Conservation (phyloP, 192 early-diverging fungal genomes). For the Umbelopsis isabellina region DNA sequence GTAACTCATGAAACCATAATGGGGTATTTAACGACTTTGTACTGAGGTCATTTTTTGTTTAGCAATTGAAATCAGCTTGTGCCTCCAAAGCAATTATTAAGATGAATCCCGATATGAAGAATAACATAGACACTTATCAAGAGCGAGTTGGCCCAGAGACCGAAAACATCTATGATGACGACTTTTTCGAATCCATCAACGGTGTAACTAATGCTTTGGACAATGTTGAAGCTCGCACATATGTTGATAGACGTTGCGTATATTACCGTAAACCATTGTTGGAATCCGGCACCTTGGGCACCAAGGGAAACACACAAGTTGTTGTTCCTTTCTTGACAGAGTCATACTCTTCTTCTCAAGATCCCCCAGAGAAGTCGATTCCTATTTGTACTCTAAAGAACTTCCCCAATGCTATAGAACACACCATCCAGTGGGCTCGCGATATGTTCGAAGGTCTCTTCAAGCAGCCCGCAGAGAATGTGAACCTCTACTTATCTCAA, state of each 20-base stretch:
- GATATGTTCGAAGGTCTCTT: conserved; percentile 97
- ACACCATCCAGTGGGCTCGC: conserved; percentile 94
- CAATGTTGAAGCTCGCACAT: conserved; percentile 94
- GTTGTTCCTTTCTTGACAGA: conserved; percentile 95
- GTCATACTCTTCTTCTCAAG: conserved; percentile 97
- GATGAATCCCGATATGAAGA: conserved; percentile 89
- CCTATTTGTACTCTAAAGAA: conserved; percentile 90
- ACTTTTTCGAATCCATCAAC: conserved; percentile 86
- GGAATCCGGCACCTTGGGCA: conserved; percentile 98
- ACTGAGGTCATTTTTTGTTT: conserved; percentile 27
- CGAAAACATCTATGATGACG: conserved; percentile 90
- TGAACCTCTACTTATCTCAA: conserved; percentile 90
- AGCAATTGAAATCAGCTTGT: conserved; percentile 91
- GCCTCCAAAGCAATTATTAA: conserved; percentile 83
- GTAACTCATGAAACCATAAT: conserved; percentile 16
- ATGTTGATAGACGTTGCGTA: conserved; percentile 97
- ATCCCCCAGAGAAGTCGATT: conserved; percentile 96
- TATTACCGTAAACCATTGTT: conserved; percentile 94
- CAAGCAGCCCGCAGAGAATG: conserved; percentile 89
- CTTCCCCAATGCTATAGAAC: conserved; percentile 88
- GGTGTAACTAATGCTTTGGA: conserved; percentile 98
- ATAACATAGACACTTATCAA: conserved; percentile 75
- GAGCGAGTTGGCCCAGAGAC: conserved; percentile 96
- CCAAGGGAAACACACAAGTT: conserved; percentile 99
- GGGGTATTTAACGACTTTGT: not conserved